Percentiles rank a stretch among this genome's conserved stretches.
Conservation (phyloP, 192 early-diverging fungal genomes). For the Coemansia sp. region DNA sequence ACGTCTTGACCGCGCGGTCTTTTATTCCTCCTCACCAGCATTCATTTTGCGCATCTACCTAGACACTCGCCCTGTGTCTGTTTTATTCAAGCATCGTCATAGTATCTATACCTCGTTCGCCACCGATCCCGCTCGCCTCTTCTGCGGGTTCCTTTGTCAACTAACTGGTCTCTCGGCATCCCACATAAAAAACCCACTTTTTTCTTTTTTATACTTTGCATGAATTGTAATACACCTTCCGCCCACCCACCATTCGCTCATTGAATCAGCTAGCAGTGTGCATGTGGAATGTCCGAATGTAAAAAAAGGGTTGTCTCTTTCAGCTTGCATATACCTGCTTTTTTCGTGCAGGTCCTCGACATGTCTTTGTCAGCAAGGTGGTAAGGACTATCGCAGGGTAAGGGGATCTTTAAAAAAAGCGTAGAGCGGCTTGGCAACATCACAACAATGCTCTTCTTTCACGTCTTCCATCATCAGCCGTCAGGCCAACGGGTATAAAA, state of each 20-base stretch:
- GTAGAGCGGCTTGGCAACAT: too few relatives aligned
- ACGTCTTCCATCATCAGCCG: background rate
- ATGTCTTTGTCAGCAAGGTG: background rate
- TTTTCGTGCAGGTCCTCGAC: background rate
- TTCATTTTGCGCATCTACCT: background rate
- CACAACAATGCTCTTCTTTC: too few relatives aligned
- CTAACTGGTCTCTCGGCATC: background rate
- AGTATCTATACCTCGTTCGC: background rate
- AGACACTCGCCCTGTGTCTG: background rate
- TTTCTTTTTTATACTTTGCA: background rate
- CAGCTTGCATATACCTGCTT: background rate
- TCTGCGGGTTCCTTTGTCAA: background rate
- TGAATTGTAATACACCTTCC: background rate
- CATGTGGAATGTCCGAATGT: background rate
- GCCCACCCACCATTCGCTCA: background rate
- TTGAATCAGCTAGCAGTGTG: background rate
- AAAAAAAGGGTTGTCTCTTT: background rate
- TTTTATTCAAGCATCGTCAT: conserved; percentile 7
- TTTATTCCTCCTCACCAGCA: background rate
- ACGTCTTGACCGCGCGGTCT: background rate
- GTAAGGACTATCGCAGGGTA: background rate
- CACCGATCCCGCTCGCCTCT: too few relatives aligned
- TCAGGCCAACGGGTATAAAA: background rate
- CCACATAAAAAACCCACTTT: background rate
- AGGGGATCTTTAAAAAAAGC: background rate